Percentiles rank a stretch among this genome's conserved stretches.
Conservation (phyloP, 148 eudicot genomes). For the Persicaria tinctoria region DNA sequence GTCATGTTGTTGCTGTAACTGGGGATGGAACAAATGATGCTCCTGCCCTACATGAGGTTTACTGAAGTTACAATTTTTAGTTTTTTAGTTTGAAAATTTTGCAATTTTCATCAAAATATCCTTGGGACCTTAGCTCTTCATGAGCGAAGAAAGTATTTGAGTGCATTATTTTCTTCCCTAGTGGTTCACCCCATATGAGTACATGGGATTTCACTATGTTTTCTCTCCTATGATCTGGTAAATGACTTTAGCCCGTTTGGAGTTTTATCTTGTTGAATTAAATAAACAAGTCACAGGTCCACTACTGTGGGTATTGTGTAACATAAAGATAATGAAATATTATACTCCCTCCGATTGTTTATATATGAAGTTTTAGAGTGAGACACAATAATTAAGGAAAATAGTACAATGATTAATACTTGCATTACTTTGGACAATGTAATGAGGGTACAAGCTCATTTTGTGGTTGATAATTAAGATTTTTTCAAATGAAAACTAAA, state of each 20-base stretch:
- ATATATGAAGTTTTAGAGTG: no score
- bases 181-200: neutral
- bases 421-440: no score
- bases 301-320: neutral
- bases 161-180: neutral
- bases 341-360: neutral
- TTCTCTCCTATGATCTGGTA: neutral
- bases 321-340: neutral
- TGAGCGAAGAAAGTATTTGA: neutral
- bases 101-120: neutral
- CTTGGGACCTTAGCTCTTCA: neutral
- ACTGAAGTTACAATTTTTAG: constrained; percentile 4
- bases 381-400: no score
- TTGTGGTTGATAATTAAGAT: no score
- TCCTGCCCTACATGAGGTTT: constrained; percentile 94
- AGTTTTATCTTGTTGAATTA: neutral
- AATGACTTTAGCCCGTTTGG: neutral
- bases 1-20: constrained; percentile 96
- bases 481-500: no score
- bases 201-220: neutral
- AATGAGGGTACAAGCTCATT: no score
- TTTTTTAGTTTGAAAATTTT: neutral
- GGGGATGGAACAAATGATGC: constrained; percentile 99
- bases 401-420: no score
- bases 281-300: neutral